These are phyloP conservation scores for Hypoxylon sp. DNA, from an alignment of 2,329 filamentous ascomycete species.

Conservation along the genomic window DNA sequence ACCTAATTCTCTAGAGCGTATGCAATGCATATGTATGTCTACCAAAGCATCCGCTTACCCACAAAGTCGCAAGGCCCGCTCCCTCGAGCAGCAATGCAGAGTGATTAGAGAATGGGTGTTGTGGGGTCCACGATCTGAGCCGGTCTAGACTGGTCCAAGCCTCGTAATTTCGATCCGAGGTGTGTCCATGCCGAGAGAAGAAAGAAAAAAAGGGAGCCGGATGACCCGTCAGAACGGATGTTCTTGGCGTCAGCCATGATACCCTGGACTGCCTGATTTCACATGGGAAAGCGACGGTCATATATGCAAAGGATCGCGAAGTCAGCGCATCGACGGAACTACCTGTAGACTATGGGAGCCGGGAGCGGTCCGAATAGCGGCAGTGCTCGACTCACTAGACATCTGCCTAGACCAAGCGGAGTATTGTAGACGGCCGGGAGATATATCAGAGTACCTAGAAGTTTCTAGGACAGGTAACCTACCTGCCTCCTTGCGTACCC, in stretches of 20 bases:
- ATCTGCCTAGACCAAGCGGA: slow-evolving; percentile 1
- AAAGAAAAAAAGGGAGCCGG: slow-evolving; percentile 22
- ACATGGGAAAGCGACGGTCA: slow-evolving; percentile 1
- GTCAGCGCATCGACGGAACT: not conserved
- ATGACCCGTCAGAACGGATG: slow-evolving; percentile 18
- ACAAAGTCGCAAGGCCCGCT: not conserved
- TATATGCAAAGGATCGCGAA: slow-evolving; percentile 13
- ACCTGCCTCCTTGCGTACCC: not conserved
- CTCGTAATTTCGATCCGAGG: slow-evolving; percentile 29
- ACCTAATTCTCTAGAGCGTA: slow-evolving; percentile 1
- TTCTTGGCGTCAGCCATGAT: slow-evolving; percentile 25
- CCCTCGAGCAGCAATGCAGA: not conserved
- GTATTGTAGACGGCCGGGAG: not conserved
- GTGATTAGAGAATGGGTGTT: not conserved
- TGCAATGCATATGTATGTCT: slow-evolving; percentile 6
- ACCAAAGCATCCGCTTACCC: slow-evolving; percentile 3
- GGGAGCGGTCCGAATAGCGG: not conserved
- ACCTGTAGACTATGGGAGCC: too few relatives aligned
- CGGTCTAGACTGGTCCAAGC: slow-evolving; percentile 14
- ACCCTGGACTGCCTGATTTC: slow-evolving; percentile 10
- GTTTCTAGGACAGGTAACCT: slow-evolving; percentile 6
- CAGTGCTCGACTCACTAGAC: too few relatives aligned
- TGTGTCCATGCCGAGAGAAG: slow-evolving; percentile 18
- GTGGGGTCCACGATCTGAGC: slow-evolving; percentile 16
- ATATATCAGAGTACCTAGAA: not conserved